Percentiles rank a stretch among this genome's conserved stretches.
Evolutionary conservation across 2,329 filamentous ascomycete genomes (phyloP).

Genomic region (Penicillium sp.): DNA sequence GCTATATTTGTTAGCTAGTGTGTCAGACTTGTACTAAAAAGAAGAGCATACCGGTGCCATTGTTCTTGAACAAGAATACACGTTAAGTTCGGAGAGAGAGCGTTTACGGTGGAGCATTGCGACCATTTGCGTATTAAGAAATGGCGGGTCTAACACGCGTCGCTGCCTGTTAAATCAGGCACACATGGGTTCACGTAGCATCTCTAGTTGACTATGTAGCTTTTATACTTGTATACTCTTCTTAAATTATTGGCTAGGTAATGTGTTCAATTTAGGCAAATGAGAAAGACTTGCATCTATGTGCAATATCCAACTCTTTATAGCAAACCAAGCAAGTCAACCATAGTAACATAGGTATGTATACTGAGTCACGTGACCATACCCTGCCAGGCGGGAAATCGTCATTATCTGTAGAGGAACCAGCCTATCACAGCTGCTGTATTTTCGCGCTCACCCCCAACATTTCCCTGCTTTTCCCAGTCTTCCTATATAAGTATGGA

Average conservation of each 20-base stretch:
- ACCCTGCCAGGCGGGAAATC: neutral
- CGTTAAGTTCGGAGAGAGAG: neutral
- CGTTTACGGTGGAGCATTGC: neutral
- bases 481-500: constrained; percentile 1
- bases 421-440: constrained; percentile 15
- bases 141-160: neutral
- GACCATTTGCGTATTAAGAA: neutral
- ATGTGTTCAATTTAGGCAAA: neutral
- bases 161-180: neutral
- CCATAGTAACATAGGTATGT: neutral
- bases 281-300: neutral
- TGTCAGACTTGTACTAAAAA: neutral
- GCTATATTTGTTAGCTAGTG: constrained; percentile 30
- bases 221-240: too few species aligned
- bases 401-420: neutral
- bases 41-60: constrained; percentile 37
- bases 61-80: neutral
- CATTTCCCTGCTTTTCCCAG: constrained; percentile 6
- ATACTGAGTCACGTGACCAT: neutral
- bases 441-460: constrained; percentile 16
- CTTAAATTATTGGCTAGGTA: neutral
- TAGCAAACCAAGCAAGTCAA: neutral
- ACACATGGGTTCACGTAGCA: neutral
- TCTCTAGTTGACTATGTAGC: neutral
- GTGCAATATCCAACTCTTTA: neutral